Conservation (phyloP, 1,284 basidiomycete species). For the Inonotus hispidus region DNA sequence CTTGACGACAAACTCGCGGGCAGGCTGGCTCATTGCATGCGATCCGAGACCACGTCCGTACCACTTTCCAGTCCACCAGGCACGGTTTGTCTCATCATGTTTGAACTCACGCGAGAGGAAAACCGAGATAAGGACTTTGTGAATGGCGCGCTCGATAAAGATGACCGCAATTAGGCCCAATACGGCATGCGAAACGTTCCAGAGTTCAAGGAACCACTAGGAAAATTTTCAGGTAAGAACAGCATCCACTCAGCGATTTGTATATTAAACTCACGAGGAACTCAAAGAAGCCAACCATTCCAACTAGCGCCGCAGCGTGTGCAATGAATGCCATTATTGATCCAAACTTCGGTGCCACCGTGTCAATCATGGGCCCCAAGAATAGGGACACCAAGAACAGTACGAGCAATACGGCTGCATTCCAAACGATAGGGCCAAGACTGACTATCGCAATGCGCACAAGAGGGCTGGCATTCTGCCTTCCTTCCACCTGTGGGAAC, state of each 20-base stretch:
- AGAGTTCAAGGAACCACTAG: conserved; percentile 91
- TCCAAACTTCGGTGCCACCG: conserved; percentile 80
- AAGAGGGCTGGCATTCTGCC: conserved; percentile 66
- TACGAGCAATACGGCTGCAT: conserved; percentile 81
- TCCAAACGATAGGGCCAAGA: conserved; percentile 93
- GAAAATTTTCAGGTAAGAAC: conserved; percentile 21
- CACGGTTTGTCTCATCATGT: conserved; percentile 94
- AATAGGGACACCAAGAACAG: conserved; percentile 90
- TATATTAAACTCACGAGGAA: conserved; percentile 61
- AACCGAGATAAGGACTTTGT: conserved; percentile 89
- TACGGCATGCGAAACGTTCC: conserved; percentile 89
- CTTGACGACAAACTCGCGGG: conserved; percentile 86
- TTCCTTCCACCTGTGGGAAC: conserved; percentile 68
- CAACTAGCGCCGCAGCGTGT: conserved; percentile 74
- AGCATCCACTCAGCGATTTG: neutral
- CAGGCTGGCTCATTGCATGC: conserved; percentile 85
- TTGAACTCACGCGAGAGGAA: conserved; percentile 96
- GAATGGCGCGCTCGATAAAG: conserved; percentile 82
- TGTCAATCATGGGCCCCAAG: conserved; percentile 88
- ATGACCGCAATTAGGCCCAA: conserved; percentile 85
- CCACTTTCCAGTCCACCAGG: conserved; percentile 98
- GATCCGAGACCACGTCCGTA: conserved; percentile 87
- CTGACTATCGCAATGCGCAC: conserved; percentile 92
- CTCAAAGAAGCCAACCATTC: conserved; percentile 91
- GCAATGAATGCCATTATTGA: conserved; percentile 86